phyloP scores from a whole-genome alignment of 139 green algal genomes.

The Chlamydomonas asymmetrica region DNA sequence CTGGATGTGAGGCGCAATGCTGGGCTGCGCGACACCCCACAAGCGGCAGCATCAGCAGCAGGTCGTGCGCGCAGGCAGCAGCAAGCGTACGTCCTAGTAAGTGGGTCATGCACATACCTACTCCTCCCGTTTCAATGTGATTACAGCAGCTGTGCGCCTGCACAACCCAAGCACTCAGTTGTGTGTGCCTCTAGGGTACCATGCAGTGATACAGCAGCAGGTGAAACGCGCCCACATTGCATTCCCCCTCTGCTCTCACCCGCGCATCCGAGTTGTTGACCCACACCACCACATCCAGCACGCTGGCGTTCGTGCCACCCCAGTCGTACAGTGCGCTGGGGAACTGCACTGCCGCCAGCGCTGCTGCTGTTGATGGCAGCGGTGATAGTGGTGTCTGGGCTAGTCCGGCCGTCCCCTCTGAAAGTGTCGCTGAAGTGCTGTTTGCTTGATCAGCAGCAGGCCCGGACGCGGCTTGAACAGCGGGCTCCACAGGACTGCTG shows the following conservation, averaged over 20 bases:
- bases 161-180: too few relatives aligned
- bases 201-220: too few relatives aligned
- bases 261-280: slow-evolving; percentile 57
- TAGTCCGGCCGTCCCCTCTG: background rate
- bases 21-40: slow-evolving; percentile 3
- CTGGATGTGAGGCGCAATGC: slow-evolving; percentile 52
- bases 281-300: slow-evolving; percentile 53
- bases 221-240: too few relatives aligned
- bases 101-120: background rate
- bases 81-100: background rate
- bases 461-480: background rate
- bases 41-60: background rate
- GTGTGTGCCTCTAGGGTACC: too few relatives aligned
- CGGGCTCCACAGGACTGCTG: background rate
- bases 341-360: slow-evolving; percentile 31
- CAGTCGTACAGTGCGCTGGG: slow-evolving; percentile 59
- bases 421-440: background rate
- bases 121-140: background rate
- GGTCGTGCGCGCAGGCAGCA: too few relatives aligned
- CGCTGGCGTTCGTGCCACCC: slow-evolving; percentile 20
- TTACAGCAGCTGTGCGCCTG: too few relatives aligned
- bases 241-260: too few relatives aligned
- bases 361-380: background rate
- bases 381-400: background rate
- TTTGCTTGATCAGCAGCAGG: background rate